Base-by-base conservation (phyloP, 179 eudicot genomes). In the Gypsophila paniculata region DNA sequence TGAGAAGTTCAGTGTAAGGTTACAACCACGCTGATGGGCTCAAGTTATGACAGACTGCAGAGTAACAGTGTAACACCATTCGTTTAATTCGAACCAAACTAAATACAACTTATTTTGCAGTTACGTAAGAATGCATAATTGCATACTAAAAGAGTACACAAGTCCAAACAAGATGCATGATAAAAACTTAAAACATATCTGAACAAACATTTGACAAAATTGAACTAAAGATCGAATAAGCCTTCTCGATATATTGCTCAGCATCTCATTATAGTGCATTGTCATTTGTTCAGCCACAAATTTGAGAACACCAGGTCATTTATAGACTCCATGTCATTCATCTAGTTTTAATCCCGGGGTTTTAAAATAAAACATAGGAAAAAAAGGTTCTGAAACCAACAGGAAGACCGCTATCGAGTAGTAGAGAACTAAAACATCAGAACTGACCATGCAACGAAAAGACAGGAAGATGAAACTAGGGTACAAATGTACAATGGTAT, bases 1-100 rank as follows among this genome's bases (percentile, higher is more conserved):
- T 46, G 51, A 61, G 36, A 26, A 22, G 3, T 70, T 18, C 29
- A 14, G 32, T 9, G 26, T 65, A n/a, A 39, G 34, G 44, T 57
- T 5, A 7, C 29, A 32, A 9, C 32, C 63, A 32, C 4, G 39
- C 59, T 11, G 66, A 66, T 21, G 44, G 39, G 48, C 22, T 68
- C 51, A 6, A 19, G 29, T 60, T 68, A 57, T 48, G 72, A 68
- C 23, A 67, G 58, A 42, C 77, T 75, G 77, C 60, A 75, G 48
- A 15, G 26, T 10, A 59, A 60, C 60, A 75, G 48, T 9, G 26
- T 10, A 59, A 60, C 65, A 44, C 22, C 23, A 13, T 58, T 32
- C 23, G 42, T 26, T 26, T 32, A 69, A 72, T 39, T 57, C 51
- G 57, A 70, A 22, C 22, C 52, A 7, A n/a, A 15, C 0, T 14